Evolutionary conservation across 2,329 filamentous ascomycete genomes (phyloP).

Genomic region (Dendryphion nanum): DNA sequence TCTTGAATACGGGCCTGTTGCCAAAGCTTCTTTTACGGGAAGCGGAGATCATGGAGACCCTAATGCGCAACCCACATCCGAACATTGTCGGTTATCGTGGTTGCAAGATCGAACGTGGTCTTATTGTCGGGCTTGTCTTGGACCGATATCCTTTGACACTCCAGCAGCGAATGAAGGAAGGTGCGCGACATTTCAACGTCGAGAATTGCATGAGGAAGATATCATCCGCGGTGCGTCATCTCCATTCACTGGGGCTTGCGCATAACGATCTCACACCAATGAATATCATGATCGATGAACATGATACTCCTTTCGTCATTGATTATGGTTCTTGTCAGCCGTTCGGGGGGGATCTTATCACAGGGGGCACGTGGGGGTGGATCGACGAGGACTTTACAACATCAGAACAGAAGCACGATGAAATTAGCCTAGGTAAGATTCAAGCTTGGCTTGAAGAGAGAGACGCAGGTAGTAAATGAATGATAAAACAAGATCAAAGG

Average conservation of each 20-base stretch:
- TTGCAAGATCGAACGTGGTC: not conserved
- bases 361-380: not conserved
- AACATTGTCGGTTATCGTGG: not conserved
- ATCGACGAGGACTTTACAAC: not conserved
- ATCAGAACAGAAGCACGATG: not conserved
- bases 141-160: not conserved
- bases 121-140: not conserved
- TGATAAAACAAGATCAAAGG: too few relatives aligned
- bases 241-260: constrained; percentile 1
- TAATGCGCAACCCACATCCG: not conserved
- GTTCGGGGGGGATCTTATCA: not conserved
- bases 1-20: not conserved
- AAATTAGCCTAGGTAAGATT: not conserved
- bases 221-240: not conserved
- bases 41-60: not conserved
- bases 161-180: not conserved
- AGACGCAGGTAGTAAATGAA: too few relatives aligned
- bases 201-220: not conserved
- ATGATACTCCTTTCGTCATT: not conserved
- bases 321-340: constrained; percentile 1
- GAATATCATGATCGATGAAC: constrained; percentile 2
- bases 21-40: not conserved
- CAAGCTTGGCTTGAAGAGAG: not conserved
- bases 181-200: too few relatives aligned
- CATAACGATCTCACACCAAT: constrained; percentile 2